Evolutionary conservation across 441 rosid species (phyloP).

Genomic region (Francoa sonchifolia): DNA sequence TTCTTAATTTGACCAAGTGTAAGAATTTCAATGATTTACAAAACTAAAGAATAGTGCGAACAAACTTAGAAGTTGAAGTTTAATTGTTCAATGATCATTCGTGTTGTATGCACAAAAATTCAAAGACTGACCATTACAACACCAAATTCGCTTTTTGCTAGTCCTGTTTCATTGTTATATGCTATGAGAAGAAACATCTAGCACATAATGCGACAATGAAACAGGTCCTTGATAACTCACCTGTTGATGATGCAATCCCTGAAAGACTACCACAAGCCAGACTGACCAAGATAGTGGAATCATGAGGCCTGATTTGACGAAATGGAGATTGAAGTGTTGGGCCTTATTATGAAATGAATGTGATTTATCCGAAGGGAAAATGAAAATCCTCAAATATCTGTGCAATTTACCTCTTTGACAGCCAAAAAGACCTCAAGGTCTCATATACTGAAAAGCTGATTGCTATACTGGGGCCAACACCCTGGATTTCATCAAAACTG

Average conservation of each 20-base stretch:
- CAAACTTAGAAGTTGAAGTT: no score
- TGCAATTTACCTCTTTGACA: conserved; percentile 43
- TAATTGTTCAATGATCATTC: no score
- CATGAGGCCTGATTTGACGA: conserved; percentile 47
- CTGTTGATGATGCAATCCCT: conserved; percentile 86
- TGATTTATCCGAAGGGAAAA: not conserved
- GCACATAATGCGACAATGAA: not conserved
- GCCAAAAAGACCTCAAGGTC: conserved; percentile 74
- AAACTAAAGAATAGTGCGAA: not conserved
- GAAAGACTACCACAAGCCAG: conserved; percentile 90
- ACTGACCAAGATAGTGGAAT: conserved; percentile 53
- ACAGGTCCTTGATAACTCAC: conserved; percentile 28
- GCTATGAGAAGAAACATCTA: not conserved
- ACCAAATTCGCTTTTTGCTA: no score
- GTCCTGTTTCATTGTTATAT: no score
- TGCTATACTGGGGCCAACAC: conserved; percentile 90
- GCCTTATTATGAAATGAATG: not conserved
- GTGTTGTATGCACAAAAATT: no score
- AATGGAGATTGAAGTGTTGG: conserved; percentile 1
- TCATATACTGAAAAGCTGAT: conserved; percentile 83
- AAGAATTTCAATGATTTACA: not conserved
- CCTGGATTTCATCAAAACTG: conserved; percentile 27
- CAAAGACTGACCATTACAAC: no score
- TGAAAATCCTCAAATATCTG: not conserved
- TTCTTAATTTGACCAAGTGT: no score